Percentiles rank a stretch among this genome's conserved stretches.
Conservation (phyloP, 306 rosid species). For the Vigna nakashimae region DNA sequence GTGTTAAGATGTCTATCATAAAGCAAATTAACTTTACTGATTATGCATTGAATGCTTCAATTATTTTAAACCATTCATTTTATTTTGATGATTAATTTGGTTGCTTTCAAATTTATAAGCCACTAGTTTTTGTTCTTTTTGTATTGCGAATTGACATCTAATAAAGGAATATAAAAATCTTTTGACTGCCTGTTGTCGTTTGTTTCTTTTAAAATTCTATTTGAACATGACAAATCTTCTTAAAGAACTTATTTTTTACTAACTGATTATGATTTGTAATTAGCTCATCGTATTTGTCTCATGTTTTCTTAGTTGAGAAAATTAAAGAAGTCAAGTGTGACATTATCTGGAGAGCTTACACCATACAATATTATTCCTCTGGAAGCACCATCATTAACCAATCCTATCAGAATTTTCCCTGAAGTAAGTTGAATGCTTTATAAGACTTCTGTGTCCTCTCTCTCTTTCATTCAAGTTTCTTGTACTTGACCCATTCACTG, state of each 20-base stretch:
- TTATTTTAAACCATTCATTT: not conserved
- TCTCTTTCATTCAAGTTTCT: not conserved
- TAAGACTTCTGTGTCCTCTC: conserved; percentile 9
- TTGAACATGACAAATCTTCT: conserved; percentile 24
- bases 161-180: not conserved
- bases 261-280: conserved; percentile 31
- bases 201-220: conserved; percentile 40
- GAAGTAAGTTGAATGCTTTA: conserved; percentile 71
- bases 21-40: conserved; percentile 13
- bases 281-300: conserved; percentile 42
- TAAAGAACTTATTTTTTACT: conserved; percentile 26
- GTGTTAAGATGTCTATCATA: conserved; percentile 35
- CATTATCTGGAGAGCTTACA: conserved; percentile 74
- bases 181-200: conserved; percentile 9
- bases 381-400: conserved; percentile 78
- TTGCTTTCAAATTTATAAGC: conserved; percentile 21
- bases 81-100: conserved; percentile 35
- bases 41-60: conserved; percentile 32
- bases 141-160: conserved; percentile 24
- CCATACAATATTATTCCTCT: conserved; percentile 93
- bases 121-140: conserved; percentile 30
- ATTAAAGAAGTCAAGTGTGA: conserved; percentile 60
- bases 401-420: conserved; percentile 89
- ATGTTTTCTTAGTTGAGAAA: conserved; percentile 70
- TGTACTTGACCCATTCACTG: conserved; percentile 17